Percentiles rank a stretch among this genome's conserved stretches.
phyloP scores from a whole-genome alignment of 805 yeast genomes.

The Metschnikowia santaceciliae region DNA sequence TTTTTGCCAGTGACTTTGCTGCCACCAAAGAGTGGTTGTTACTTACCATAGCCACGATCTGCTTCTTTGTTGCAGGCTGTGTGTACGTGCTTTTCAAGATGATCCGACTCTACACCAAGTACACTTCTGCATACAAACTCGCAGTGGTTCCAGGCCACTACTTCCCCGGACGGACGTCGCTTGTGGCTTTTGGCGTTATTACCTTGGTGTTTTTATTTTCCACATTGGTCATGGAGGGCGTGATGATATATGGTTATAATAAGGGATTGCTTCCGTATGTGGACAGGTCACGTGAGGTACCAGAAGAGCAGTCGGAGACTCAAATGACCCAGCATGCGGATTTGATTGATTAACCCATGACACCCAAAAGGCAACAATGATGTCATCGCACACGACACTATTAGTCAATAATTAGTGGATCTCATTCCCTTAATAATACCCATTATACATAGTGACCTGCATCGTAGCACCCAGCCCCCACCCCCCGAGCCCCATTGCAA shows the following conservation, averaged over 20 bases:
- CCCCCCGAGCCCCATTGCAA: background rate
- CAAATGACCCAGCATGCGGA: background rate
- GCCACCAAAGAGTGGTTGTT: conserved; percentile 30
- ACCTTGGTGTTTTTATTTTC: conserved; percentile 36
- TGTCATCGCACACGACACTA: background rate
- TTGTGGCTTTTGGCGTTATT: conserved; percentile 42
- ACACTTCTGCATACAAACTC: conserved; percentile 31
- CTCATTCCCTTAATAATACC: background rate
- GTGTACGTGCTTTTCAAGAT: conserved; percentile 47
- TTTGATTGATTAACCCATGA: background rate
- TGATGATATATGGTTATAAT: conserved; percentile 13
- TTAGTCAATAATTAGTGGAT: background rate
- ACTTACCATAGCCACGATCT: conserved; percentile 25
- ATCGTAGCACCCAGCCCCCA: background rate
- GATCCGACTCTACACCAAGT: conserved; percentile 42
- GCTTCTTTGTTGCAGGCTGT: conserved; percentile 35
- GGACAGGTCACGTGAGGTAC: conserved; percentile 2
- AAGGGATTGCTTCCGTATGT: conserved; percentile 20
- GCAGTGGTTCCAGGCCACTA: conserved; percentile 30
- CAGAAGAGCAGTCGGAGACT: background rate
- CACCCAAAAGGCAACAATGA: background rate
- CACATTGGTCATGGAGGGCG: conserved; percentile 25
- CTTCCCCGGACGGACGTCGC: conserved; percentile 44
- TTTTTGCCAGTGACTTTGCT: conserved; percentile 34
- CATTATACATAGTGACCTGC: background rate